Conservation (phyloP, 2,329 filamentous ascomycete species). For the Bipolaris gigantea region DNA sequence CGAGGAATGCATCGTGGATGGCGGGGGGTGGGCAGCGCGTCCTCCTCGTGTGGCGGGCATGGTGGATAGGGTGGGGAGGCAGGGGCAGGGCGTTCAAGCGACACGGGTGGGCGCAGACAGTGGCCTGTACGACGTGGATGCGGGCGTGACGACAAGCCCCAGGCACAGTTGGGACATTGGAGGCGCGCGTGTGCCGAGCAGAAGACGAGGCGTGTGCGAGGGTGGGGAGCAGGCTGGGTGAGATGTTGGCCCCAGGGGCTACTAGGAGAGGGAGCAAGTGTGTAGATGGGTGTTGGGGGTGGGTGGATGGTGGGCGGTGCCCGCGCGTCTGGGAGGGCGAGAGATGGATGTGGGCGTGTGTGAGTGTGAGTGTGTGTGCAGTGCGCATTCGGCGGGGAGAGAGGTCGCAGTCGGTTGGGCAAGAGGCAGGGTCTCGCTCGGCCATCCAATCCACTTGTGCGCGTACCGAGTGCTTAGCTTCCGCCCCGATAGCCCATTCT, state of each 20-base stretch:
- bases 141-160: conserved; percentile 26
- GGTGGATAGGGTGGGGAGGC: neutral
- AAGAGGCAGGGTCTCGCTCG: neutral
- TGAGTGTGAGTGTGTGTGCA: neutral
- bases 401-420: neutral
- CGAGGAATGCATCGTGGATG: conserved; percentile 27
- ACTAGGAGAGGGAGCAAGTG: neutral
- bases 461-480: conserved; percentile 3
- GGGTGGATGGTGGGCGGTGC: neutral
- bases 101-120: conserved; percentile 11
- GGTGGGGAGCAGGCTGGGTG: neutral
- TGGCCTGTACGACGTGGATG: conserved; percentile 25
- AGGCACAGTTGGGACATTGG: conserved; percentile 25
- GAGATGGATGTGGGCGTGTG: neutral
- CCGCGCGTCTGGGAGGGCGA: neutral
- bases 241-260: neutral
- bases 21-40: conserved; percentile 13
- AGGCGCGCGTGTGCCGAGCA: conserved; percentile 4
- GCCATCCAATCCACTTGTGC: neutral
- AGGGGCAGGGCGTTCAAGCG: conserved; percentile 5
- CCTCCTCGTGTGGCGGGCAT: conserved; percentile 25
- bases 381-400: conserved; percentile 4
- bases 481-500: neutral
- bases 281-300: neutral
- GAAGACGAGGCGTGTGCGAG: neutral